Evolutionary conservation across 257 asterid genomes (phyloP).

Genomic region (Penstemon davidsonii): DNA sequence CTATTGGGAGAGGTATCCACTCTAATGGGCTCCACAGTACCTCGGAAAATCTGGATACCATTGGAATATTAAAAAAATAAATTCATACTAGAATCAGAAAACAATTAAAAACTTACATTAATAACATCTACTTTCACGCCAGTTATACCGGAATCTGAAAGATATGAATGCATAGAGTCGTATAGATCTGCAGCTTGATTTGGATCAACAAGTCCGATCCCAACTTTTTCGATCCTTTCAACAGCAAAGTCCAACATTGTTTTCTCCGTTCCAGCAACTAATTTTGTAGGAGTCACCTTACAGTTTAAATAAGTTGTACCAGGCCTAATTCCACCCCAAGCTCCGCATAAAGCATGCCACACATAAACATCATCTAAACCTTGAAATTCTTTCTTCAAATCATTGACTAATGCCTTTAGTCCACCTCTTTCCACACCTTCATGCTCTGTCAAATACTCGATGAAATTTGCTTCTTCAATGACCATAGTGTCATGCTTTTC

Average conservation of each 20-base stretch:
- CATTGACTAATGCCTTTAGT: constrained; percentile 38
- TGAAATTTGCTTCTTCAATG: constrained; percentile 29
- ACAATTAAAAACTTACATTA: constrained; percentile 36
- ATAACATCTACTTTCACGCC: constrained; percentile 56
- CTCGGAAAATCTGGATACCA: too few relatives aligned
- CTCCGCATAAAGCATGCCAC: constrained; percentile 57
- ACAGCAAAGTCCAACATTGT: constrained; percentile 55
- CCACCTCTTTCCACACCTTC: constrained; percentile 34
- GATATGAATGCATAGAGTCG: constrained; percentile 49
- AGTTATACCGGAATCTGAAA: constrained; percentile 39
- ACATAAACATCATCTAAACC: constrained; percentile 46
- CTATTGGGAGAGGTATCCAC: too few relatives aligned
- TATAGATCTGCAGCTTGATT: constrained; percentile 33
- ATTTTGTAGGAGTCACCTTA: constrained; percentile 35
- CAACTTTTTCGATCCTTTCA: constrained; percentile 42
- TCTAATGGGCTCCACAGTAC: too few relatives aligned
- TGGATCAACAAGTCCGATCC: constrained; percentile 48
- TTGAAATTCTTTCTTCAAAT: constrained; percentile 35
- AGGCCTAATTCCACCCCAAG: constrained; percentile 57
- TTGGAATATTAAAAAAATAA: neutral
- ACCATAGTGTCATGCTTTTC: constrained; percentile 37
- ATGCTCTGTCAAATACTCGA: constrained; percentile 31
- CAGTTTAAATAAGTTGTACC: constrained; percentile 36
- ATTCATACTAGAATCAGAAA: neutral
- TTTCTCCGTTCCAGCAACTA: constrained; percentile 35